These are phyloP conservation scores for Hemileccinum impolitum DNA, from an alignment of 768 basidiomycete species.

Conservation along the genomic window DNA sequence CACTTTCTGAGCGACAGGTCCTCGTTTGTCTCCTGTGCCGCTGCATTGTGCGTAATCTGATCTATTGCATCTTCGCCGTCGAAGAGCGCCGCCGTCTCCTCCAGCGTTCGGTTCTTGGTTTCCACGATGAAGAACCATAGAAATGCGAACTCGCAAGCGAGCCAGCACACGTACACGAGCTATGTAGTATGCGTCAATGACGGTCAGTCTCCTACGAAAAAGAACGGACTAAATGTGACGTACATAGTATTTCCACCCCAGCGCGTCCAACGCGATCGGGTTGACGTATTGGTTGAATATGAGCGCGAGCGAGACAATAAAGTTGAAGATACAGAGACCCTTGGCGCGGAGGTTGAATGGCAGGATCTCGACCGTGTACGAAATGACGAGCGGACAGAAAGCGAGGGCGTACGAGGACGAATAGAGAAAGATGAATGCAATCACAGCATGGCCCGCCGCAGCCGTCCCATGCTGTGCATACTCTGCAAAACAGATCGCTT, in stretches of 20 bases:
- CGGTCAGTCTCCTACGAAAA: not conserved
- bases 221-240: not conserved
- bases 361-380: conserved; percentile 72
- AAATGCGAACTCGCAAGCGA: conserved; percentile 11
- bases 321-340: conserved; percentile 74
- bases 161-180: conserved; percentile 23
- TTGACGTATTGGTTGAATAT: conserved; percentile 82
- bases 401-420: conserved; percentile 59
- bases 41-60: conserved; percentile 16
- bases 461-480: conserved; percentile 43
- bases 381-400: conserved; percentile 68
- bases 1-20: not conserved
- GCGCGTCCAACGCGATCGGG: conserved; percentile 59
- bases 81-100: conserved; percentile 71
- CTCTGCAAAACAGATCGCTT: conserved; percentile 63
- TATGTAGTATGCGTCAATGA: conserved; percentile 32
- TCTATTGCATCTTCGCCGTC: conserved; percentile 48
- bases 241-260: conserved; percentile 49
- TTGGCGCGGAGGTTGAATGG: conserved; percentile 79
- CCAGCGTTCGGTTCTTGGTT: conserved; percentile 47
- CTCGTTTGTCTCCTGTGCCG: not conserved
- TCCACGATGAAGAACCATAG: conserved; percentile 17
- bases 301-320: conserved; percentile 59
- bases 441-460: conserved; percentile 48
- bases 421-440: conserved; percentile 57